Evolutionary conservation across 1,284 basidiomycete genomes (phyloP).

Genomic region (Sporisorium iseilematis-ciliati): DNA sequence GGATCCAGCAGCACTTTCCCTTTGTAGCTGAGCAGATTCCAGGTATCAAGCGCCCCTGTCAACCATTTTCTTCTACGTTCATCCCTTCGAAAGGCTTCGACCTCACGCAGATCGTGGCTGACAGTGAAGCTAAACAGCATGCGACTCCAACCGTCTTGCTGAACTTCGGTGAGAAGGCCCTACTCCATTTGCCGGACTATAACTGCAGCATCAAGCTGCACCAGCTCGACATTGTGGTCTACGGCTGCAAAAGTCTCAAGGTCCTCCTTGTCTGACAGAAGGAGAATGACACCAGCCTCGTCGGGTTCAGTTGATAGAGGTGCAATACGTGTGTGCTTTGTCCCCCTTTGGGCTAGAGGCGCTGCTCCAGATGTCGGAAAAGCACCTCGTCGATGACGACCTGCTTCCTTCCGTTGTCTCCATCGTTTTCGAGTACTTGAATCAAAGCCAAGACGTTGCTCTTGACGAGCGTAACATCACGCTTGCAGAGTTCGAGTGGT

Average conservation of each 20-base stretch:
- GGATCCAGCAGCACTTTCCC: not conserved
- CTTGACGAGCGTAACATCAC: slow-evolving; percentile 12
- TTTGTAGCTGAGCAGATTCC: slow-evolving; percentile 2
- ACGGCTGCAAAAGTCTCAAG: not conserved
- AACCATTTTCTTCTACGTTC: slow-evolving; percentile 8
- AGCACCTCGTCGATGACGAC: slow-evolving; percentile 9
- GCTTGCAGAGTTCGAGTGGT: slow-evolving; percentile 14
- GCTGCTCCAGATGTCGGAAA: slow-evolving; percentile 2
- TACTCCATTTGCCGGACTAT: slow-evolving; percentile 4
- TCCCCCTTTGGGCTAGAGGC: no score
- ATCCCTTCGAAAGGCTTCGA: slow-evolving; percentile 2
- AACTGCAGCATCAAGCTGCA: slow-evolving; percentile 10
- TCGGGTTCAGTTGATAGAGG: no score
- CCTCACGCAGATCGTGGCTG: not conserved
- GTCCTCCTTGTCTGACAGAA: not conserved
- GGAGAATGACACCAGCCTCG: no score
- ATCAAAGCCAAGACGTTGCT: slow-evolving; percentile 22
- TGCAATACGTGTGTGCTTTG: no score
- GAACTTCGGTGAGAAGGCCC: slow-evolving; percentile 12
- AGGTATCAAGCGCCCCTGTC: not conserved
- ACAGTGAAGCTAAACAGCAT: not conserved
- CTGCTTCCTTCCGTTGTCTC: slow-evolving; percentile 10
- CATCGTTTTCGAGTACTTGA: slow-evolving; percentile 22
- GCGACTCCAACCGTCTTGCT: slow-evolving; percentile 2
- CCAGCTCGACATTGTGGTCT: slow-evolving; percentile 14